Conservation (phyloP, 345 rosid genomes). For the Clarkia xantiana region DNA sequence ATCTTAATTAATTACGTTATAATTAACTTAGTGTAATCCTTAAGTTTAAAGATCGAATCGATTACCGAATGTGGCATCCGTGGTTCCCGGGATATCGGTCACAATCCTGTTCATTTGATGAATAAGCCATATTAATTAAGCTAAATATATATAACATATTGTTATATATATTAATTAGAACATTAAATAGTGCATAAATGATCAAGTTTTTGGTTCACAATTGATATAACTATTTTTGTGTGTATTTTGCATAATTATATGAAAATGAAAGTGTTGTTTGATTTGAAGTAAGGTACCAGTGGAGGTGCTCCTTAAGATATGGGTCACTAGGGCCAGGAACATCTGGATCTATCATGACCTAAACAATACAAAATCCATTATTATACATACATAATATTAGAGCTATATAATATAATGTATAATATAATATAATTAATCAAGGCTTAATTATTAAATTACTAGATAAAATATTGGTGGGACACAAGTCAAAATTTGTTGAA, state of each 20-base stretch:
- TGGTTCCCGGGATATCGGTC: conserved; percentile 84
- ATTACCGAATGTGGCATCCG: conserved; percentile 73
- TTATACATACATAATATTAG: too few species aligned
- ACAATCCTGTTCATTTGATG: conserved; percentile 50
- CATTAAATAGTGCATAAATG: too few species aligned
- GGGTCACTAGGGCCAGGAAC: conserved; percentile 94
- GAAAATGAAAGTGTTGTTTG: not conserved
- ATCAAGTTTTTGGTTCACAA: too few species aligned
- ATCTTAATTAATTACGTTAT: not conserved
- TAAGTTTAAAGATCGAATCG: not conserved
- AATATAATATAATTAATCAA: too few species aligned
- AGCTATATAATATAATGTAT: too few species aligned
- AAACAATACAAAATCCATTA: not conserved
- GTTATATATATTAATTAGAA: too few species aligned
- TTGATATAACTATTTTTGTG: too few species aligned
- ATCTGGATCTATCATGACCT: conserved; percentile 92
- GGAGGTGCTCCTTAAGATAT: conserved; percentile 60
- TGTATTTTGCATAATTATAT: not conserved
- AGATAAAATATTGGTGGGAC: too few species aligned
- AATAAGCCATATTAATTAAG: not conserved
- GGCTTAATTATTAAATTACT: too few species aligned
- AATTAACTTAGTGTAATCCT: not conserved
- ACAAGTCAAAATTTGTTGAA: too few species aligned
- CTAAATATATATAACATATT: not conserved
- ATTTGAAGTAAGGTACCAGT: conserved; percentile 31